Conservation (phyloP, 2,329 filamentous ascomycete genomes). For the Aureobasidium sp. region DNA sequence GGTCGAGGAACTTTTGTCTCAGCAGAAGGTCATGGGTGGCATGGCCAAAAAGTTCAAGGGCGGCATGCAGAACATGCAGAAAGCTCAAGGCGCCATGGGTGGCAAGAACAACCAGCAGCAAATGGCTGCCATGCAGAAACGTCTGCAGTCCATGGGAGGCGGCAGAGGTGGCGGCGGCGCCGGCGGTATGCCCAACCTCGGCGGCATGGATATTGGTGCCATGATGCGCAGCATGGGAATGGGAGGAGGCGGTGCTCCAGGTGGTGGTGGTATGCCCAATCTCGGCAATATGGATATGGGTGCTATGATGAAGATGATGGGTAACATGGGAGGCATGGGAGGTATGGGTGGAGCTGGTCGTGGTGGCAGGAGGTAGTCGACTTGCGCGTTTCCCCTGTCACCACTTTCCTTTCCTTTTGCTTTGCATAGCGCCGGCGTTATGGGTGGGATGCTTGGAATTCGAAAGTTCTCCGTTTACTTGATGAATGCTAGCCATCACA, state of each 20-base stretch:
- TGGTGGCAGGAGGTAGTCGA: conserved; percentile 19
- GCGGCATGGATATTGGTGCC: conserved; percentile 72
- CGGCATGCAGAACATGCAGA: conserved; percentile 96
- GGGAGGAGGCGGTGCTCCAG: conserved; percentile 53
- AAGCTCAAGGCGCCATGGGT: conserved; percentile 82
- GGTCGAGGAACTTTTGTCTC: conserved; percentile 93
- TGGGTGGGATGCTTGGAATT: background rate
- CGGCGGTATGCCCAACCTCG: conserved; percentile 70
- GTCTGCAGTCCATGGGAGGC: conserved; percentile 86
- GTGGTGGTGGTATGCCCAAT: conserved; percentile 55
- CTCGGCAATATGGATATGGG: conserved; percentile 53
- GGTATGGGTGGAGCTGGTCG: conserved; percentile 44
- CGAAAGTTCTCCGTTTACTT: too few relatives aligned
- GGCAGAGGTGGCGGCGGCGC: conserved; percentile 52
- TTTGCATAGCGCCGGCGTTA: conserved; percentile 20
- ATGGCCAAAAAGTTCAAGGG: conserved; percentile 99
- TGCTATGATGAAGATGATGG: conserved; percentile 71
- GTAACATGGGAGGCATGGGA: conserved; percentile 71
- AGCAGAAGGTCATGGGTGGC: conserved; percentile 91
- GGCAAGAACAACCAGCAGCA: conserved; percentile 91
- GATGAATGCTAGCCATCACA: too few relatives aligned
- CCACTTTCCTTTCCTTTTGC: background rate
- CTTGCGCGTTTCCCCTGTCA: background rate
- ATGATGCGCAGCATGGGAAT: conserved; percentile 85
- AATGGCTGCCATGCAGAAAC: conserved; percentile 94